A percentile compares a stretch with the other conserved stretches of the same genome.
phyloP scores from a whole-genome alignment of 371 early-diverging fungal species.

The Rhizopus stolonifer region DNA sequence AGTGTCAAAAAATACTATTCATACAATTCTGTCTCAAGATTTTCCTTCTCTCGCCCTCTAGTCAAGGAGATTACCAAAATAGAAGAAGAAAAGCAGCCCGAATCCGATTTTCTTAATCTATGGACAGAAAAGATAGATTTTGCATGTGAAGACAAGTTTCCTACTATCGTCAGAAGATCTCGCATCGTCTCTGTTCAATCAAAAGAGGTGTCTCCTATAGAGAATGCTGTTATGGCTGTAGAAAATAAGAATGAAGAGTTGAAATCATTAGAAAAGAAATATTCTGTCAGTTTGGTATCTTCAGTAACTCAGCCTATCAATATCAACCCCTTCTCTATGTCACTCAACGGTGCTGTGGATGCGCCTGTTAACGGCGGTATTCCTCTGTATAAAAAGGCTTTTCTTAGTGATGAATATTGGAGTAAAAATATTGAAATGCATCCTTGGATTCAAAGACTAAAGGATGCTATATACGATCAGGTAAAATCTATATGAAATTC shows the following conservation, averaged over 20 bases:
- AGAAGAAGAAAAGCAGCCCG: conserved; percentile 32
- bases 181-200: conserved; percentile 51
- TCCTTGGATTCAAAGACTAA: conserved; percentile 50
- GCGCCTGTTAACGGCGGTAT: conserved; percentile 88
- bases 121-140: conserved; percentile 78
- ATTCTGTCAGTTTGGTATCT: conserved; percentile 27
- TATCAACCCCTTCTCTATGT: conserved; percentile 78
- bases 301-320: conserved; percentile 39
- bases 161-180: conserved; percentile 65
- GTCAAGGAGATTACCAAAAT: conserved; percentile 9
- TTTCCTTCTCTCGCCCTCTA: conserved; percentile 67
- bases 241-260: conserved; percentile 71
- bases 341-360: conserved; percentile 81
- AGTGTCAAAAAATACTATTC: conserved; percentile 60
- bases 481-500: conserved; percentile 21
- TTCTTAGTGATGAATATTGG: conserved; percentile 53
- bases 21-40: conserved; percentile 63
- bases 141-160: conserved; percentile 67
- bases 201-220: conserved; percentile 71
- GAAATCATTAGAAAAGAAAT: conserved; percentile 55
- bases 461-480: conserved; percentile 66
- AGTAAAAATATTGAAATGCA: conserved; percentile 47
- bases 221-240: conserved; percentile 76
- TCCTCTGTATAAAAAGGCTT: conserved; percentile 73
- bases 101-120: conserved; percentile 69